phyloP scores from a whole-genome alignment of 2,329 filamentous ascomycete species.

The Alternaria sp. region DNA sequence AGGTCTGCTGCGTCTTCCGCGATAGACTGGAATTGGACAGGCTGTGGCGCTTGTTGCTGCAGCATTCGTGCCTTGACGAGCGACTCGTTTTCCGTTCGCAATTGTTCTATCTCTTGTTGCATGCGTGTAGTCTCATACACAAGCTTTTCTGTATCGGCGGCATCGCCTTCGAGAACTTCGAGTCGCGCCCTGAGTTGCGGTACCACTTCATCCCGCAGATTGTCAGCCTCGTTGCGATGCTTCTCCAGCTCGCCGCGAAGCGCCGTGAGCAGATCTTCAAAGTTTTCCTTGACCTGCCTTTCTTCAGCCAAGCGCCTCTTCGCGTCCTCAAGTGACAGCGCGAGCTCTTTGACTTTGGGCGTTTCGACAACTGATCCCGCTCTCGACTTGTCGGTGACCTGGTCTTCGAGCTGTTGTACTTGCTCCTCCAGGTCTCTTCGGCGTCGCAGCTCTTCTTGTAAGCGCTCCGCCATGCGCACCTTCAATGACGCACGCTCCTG shows the following conservation, averaged over 20 bases:
- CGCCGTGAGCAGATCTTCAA: constrained; percentile 87
- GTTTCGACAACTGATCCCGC: constrained; percentile 40
- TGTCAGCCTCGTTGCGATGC: constrained; percentile 87
- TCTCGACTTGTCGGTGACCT: constrained; percentile 60
- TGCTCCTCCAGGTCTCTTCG: constrained; percentile 82
- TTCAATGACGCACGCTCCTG: constrained; percentile 90
- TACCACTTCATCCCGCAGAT: constrained; percentile 86
- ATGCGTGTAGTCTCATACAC: constrained; percentile 83
- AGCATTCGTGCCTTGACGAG: constrained; percentile 59
- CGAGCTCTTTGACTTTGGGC: constrained; percentile 76
- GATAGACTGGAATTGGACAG: constrained; percentile 66
- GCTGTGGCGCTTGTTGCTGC: constrained; percentile 59
- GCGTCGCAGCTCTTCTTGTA: constrained; percentile 83
- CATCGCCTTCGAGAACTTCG: constrained; percentile 79
- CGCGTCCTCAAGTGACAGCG: constrained; percentile 81
- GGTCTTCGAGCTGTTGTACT: constrained; percentile 81
- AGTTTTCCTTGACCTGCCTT: constrained; percentile 85
- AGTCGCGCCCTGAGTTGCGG: constrained; percentile 79
- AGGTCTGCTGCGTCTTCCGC: constrained; percentile 64
- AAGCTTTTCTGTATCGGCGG: constrained; percentile 74
- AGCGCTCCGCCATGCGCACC: constrained; percentile 81
- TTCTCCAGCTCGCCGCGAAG: constrained; percentile 83
- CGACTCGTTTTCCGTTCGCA: constrained; percentile 73
- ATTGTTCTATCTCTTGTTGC: constrained; percentile 74
- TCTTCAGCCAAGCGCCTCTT: constrained; percentile 85